phyloP scores from a whole-genome alignment of 2,329 filamentous ascomycete species.

The Ophiostoma quercus region DNA sequence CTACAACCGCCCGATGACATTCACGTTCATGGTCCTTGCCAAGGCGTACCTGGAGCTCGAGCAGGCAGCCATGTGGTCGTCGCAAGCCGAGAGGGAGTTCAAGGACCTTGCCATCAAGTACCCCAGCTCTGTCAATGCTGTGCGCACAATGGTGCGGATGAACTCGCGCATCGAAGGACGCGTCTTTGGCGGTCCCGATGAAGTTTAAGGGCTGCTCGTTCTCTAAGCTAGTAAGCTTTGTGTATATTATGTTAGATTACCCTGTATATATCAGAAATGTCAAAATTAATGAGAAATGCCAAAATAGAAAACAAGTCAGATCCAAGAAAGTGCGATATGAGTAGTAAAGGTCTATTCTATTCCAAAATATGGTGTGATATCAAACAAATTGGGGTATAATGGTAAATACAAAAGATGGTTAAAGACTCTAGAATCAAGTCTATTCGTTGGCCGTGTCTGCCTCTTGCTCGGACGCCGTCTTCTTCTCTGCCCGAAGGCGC shows the following conservation, averaged over 20 bases:
- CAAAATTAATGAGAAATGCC: background rate
- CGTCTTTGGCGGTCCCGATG: constrained; percentile 26
- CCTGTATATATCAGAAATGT: background rate
- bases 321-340: background rate
- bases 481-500: constrained; percentile 49
- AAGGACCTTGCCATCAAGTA: constrained; percentile 38
- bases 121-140: constrained; percentile 40
- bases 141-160: constrained; percentile 31
- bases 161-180: constrained; percentile 29
- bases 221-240: background rate
- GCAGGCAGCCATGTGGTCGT: constrained; percentile 46
- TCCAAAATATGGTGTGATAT: background rate
- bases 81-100: constrained; percentile 40
- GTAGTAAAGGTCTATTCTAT: background rate
- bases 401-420: background rate
- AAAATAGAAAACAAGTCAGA: too few species aligned
- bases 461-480: background rate
- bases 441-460: background rate
- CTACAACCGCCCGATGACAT: constrained; percentile 39
- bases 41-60: constrained; percentile 48
- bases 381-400: constrained; percentile 10
- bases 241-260: background rate
- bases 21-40: constrained; percentile 46
- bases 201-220: background rate
- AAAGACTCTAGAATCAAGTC: background rate